Evolutionary conservation across 1,284 basidiomycete species (phyloP).

Genomic region (Ceratobasidium sp.): DNA sequence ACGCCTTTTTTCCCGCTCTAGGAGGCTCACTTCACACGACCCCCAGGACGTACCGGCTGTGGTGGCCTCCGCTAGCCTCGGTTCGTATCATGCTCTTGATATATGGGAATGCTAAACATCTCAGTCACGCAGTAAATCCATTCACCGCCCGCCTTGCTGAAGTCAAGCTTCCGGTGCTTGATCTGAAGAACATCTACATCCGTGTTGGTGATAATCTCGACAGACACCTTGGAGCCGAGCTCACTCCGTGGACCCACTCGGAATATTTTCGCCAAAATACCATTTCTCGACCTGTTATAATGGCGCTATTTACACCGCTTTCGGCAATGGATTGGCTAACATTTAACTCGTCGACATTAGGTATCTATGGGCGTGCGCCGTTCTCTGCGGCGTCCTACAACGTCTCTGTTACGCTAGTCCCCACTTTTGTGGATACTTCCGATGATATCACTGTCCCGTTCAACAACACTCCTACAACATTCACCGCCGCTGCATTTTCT

Average conservation of each 20-base stretch:
- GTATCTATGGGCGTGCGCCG: conserved; percentile 5
- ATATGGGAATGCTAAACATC: no score
- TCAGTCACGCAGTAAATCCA: no score
- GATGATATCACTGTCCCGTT: conserved; percentile 7
- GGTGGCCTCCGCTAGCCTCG: no score
- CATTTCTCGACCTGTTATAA: not conserved
- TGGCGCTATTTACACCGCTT: conserved; percentile 15
- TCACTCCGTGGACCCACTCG: conserved; percentile 21
- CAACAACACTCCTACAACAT: conserved; percentile 21
- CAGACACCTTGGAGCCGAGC: not conserved
- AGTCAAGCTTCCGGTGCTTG: conserved; percentile 1
- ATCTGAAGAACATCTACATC: conserved; percentile 13
- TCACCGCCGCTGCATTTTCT: conserved; percentile 6
- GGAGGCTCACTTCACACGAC: no score
- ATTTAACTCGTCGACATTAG: conserved; percentile 8
- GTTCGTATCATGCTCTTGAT: no score
- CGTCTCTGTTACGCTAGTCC: conserved; percentile 19
- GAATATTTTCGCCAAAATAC: not conserved
- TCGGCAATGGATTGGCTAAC: conserved; percentile 14
- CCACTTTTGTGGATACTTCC: conserved; percentile 9
- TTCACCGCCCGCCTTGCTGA: not conserved
- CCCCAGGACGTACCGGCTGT: no score
- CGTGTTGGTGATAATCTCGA: not conserved
- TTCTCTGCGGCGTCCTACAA: conserved; percentile 11
- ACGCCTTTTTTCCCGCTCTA: no score